A percentile compares a stretch with the other conserved stretches of the same genome.
These are phyloP conservation scores for Phialophora verrucosa DNA, from an alignment of 2,329 filamentous ascomycete genomes.

Conservation along the genomic window DNA sequence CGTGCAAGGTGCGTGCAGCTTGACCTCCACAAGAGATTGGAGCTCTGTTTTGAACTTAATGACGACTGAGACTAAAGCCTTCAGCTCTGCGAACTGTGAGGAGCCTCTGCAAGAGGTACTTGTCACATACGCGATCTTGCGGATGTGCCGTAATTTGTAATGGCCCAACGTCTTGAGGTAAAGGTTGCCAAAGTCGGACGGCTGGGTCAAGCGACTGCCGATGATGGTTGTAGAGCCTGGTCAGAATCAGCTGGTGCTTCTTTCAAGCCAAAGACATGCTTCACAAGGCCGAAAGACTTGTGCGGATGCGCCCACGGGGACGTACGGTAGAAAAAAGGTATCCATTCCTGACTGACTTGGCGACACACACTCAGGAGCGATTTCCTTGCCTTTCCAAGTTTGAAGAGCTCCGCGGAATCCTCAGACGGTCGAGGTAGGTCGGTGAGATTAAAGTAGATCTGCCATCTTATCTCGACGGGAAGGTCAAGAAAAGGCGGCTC, in stretches of 20 bases:
- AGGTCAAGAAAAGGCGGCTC: constrained; percentile 10
- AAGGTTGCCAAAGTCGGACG: not conserved
- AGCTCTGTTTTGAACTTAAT: not conserved
- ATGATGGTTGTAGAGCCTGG: not conserved
- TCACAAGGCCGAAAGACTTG: not conserved
- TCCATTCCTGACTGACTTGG: constrained; percentile 15
- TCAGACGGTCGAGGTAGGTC: not conserved
- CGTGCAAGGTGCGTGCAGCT: not conserved
- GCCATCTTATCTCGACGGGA: constrained; percentile 15
- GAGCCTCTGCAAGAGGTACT: not conserved
- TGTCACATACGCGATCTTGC: not conserved
- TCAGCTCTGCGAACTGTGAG: not conserved
- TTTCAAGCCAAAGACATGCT: not conserved
- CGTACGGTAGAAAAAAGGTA: constrained; percentile 11
- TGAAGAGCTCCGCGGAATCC: not conserved
- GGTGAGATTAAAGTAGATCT: constrained; percentile 18
- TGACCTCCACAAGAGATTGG: not conserved
- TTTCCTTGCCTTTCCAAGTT: not conserved
- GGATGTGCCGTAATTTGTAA: not conserved
- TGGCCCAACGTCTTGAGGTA: not conserved
- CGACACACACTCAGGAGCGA: constrained; percentile 9
- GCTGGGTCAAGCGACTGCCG: not conserved
- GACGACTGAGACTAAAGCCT: not conserved
- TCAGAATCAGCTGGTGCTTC: not conserved
- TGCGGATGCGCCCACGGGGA: not conserved